Evolutionary conservation across 495 filamentous ascomycete species (phyloP), one percentile per base, ranked within the genome.

Genomic region (Trichoderma asperelloides): DNA sequence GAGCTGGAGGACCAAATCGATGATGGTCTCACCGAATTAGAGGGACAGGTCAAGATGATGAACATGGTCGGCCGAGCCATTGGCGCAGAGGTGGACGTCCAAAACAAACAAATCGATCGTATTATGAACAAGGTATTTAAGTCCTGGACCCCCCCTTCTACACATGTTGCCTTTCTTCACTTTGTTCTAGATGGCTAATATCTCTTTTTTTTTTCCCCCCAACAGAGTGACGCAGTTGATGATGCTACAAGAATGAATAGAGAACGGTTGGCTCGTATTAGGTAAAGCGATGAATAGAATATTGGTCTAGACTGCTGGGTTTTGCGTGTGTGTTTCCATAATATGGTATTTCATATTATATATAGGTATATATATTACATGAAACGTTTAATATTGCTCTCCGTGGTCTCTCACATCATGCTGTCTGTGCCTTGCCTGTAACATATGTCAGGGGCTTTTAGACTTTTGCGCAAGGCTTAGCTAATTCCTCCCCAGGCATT

Each of bases 1-100:
- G 84, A 84, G 63, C 86, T 90, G 83, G 91, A 96, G 73, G 81
- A 85, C 62, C 81, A 89, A 73, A 91, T 93, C 69, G 86, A 91
- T 55, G 76, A 81, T 62, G 88, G 87, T 71, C 70, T 91, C 70
- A 65, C 55, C 16, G 12, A 64, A 25, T 51, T 66, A 2, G 6
- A 40, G 9, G 60, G 60, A 8, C 85, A 84, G 49, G 87, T 87
- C 21, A 80, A 83, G 51, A 76, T 85, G 66, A 74, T 96, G 75
- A 89, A 92, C 55, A 78, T 76, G 51, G 74, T 93, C 23, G 90
- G 89, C 0, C 79, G 84, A 63, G 89, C 88, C 13, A 91, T 91
- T 40, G 88, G 89, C 27, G 73, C 82, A 33, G 91, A 93, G 75
- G 78, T 93, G 12, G 90, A 94, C 60, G 80, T 82, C 63, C 89